phyloP scores from a whole-genome alignment of 306 rosid genomes.

The Pyrus bretschneideri region DNA sequence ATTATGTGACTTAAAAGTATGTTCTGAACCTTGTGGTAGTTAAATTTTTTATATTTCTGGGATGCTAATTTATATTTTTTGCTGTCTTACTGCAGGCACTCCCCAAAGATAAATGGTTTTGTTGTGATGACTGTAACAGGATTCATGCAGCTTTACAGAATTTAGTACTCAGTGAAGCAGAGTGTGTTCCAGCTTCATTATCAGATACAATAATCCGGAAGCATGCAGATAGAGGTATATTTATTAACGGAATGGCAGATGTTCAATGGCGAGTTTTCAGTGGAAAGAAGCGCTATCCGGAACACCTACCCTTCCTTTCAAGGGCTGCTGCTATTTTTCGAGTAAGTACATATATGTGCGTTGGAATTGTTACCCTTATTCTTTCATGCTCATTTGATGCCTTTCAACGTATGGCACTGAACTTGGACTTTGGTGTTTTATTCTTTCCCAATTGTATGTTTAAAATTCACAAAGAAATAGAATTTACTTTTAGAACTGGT shows the following conservation, averaged over 20 bases:
- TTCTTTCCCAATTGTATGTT: background rate
- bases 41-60: conserved; percentile 8
- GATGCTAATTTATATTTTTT: conserved; percentile 17
- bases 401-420: background rate
- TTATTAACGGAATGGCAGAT: conserved; percentile 37
- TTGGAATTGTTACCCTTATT: background rate
- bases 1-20: conserved; percentile 75
- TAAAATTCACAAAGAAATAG: background rate
- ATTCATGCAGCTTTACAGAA: conserved; percentile 64
- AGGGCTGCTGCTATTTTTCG: conserved; percentile 92
- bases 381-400: background rate
- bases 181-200: conserved; percentile 47
- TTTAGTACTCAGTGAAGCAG: conserved; percentile 65
- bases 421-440: background rate
- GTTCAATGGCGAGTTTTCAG: conserved; percentile 89
- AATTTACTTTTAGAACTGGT: background rate
- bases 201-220: conserved; percentile 53
- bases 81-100: conserved; percentile 53
- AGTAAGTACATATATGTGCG: conserved; percentile 35
- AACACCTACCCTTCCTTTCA: conserved; percentile 87
- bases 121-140: conserved; percentile 76
- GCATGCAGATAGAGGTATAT: conserved; percentile 65
- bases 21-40: conserved; percentile 18
- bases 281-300: conserved; percentile 87
- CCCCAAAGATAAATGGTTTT: conserved; percentile 98